Evolutionary conservation across 2,329 filamentous ascomycete genomes (phyloP).

Genomic region (Annulohypoxylon truncatum): DNA sequence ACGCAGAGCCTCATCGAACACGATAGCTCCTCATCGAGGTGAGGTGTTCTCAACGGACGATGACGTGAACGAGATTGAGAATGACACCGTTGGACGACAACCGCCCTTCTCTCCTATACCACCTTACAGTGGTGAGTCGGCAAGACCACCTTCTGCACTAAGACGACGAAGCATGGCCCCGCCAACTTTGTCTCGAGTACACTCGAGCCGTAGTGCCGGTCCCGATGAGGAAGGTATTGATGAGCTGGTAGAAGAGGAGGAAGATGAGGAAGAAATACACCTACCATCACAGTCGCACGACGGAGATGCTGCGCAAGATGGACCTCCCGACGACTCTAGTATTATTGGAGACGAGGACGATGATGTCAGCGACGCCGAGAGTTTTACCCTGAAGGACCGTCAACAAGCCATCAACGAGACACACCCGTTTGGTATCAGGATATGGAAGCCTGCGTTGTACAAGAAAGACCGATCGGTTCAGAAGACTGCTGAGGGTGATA

Average conservation of each 20-base stretch:
- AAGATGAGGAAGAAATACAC: conserved; percentile 47
- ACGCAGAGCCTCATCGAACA: conserved; percentile 79
- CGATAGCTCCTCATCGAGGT: conserved; percentile 79
- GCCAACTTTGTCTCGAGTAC: conserved; percentile 56
- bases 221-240: conserved; percentile 49
- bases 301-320: conserved; percentile 43
- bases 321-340: conserved; percentile 29
- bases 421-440: conserved; percentile 97
- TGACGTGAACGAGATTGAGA: conserved; percentile 81
- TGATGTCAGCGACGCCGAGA: conserved; percentile 90
- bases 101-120: conserved; percentile 53
- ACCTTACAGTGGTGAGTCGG: conserved; percentile 47
- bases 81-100: conserved; percentile 67
- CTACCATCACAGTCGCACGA: conserved; percentile 54
- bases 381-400: conserved; percentile 95
- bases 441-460: conserved; percentile 98
- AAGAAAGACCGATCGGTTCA: conserved; percentile 98
- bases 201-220: conserved; percentile 53
- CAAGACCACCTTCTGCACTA: conserved; percentile 52
- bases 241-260: conserved; percentile 47
- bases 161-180: conserved; percentile 53
- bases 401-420: conserved; percentile 99
- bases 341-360: conserved; percentile 70
- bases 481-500: conserved; percentile 94
- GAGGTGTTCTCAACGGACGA: conserved; percentile 94